Conservation (phyloP, 2,329 filamentous ascomycete species). For the Ophiostoma sp. region DNA sequence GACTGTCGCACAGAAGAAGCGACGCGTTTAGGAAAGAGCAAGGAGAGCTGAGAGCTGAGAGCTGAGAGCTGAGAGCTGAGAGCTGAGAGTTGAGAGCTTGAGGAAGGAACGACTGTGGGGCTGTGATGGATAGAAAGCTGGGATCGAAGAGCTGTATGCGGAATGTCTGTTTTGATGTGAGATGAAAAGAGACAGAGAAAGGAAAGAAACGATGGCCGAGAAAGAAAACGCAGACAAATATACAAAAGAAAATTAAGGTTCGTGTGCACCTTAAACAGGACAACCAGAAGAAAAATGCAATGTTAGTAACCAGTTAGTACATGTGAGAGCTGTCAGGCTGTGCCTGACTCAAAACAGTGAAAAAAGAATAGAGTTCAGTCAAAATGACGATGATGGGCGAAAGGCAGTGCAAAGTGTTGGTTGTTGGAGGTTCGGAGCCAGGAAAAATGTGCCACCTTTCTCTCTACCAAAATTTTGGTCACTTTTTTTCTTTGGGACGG, state of each 20-base stretch:
- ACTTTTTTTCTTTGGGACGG: neutral
- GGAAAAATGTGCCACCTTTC: constrained; percentile 23
- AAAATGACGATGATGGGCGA: constrained; percentile 15
- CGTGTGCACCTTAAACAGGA: neutral
- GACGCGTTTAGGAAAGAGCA: neutral
- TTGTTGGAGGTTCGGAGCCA: constrained; percentile 11
- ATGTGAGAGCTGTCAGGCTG: neutral
- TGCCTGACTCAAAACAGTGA: neutral
- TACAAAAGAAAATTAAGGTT: neutral
- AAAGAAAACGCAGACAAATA: neutral
- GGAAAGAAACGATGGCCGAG: neutral
- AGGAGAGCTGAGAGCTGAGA: neutral
- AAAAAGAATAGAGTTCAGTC: constrained; percentile 9
- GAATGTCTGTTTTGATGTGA: neutral
- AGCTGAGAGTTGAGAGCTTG: neutral
- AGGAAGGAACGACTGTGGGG: neutral
- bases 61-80: neutral
- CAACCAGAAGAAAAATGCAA: neutral
- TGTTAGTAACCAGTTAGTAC: neutral
- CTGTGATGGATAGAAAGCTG: neutral
- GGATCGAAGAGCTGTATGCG: neutral
- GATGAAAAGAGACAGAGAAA: neutral
- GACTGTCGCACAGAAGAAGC: neutral
- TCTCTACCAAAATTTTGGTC: neutral
- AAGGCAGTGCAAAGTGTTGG: constrained; percentile 3